Evolutionary conservation across 495 filamentous ascomycete genomes (phyloP).

Genomic region (Durotheca rogersii): DNA sequence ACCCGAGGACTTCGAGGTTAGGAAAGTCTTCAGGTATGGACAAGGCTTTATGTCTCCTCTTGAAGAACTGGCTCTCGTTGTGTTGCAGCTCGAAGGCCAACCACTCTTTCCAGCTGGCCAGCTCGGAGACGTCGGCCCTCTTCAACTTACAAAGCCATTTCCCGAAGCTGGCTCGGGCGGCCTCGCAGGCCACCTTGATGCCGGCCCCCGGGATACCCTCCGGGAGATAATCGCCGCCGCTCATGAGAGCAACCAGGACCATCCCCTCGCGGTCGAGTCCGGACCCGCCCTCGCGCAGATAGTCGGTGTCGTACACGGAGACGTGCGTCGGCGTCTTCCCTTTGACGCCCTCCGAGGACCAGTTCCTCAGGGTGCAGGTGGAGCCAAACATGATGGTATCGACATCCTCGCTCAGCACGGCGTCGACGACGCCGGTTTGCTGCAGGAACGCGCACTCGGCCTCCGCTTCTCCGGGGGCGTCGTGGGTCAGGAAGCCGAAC

Average conservation of each 20-base stretch:
- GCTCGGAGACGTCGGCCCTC: conserved; percentile 48
- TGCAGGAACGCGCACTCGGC: conserved; percentile 93
- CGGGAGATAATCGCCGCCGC: conserved; percentile 91
- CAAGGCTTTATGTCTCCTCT: conserved; percentile 68
- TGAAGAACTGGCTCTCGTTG: conserved; percentile 84
- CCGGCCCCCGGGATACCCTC: conserved; percentile 88
- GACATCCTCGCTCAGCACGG: conserved; percentile 94
- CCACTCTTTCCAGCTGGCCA: conserved; percentile 72
- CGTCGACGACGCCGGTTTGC: conserved; percentile 82
- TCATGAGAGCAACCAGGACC: conserved; percentile 93
- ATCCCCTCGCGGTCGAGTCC: conserved; percentile 82
- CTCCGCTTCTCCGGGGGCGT: conserved; percentile 93
- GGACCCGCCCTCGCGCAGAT: conserved; percentile 51
- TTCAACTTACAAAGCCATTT: conserved; percentile 66
- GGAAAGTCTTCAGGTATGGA: conserved; percentile 81
- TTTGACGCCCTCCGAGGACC: conserved; percentile 69
- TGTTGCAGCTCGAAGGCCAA: conserved; percentile 73
- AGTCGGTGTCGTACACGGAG: conserved; percentile 64
- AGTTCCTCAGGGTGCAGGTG: conserved; percentile 73
- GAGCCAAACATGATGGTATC: conserved; percentile 99
- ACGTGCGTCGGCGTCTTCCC: conserved; percentile 81
- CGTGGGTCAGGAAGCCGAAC: conserved; percentile 82
- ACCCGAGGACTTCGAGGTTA: conserved; percentile 71
- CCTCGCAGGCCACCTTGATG: conserved; percentile 82
- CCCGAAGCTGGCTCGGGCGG: conserved; percentile 86